Conservation (phyloP, 1,284 basidiomycete species). For the Papiliotrema nemorosa region DNA sequence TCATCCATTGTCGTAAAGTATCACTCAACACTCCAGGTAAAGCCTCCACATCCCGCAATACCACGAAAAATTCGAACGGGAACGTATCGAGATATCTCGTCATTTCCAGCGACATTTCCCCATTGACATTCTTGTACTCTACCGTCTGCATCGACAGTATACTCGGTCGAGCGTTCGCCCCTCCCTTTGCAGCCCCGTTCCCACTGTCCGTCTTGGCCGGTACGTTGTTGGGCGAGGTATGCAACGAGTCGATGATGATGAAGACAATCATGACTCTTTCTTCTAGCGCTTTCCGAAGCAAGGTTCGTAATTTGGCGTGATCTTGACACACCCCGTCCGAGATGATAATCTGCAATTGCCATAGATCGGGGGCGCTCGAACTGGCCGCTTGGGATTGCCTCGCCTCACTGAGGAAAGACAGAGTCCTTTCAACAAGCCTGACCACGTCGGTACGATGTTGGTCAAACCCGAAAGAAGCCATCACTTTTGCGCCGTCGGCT, state of each 20-base stretch:
- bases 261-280: slow-evolving; percentile 96
- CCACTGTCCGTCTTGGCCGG: no score
- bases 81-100: slow-evolving; percentile 91
- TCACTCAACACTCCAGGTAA: slow-evolving; percentile 88
- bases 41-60: slow-evolving; percentile 84
- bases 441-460: slow-evolving; percentile 90
- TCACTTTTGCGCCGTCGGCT: slow-evolving; percentile 70
- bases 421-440: slow-evolving; percentile 75
- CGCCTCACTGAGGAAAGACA: slow-evolving; percentile 71
- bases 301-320: slow-evolving; percentile 75
- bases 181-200: slow-evolving; percentile 12
- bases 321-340: slow-evolving; percentile 98
- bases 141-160: slow-evolving; percentile 93
- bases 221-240: slow-evolving; percentile 27
- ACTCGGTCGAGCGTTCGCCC: slow-evolving; percentile 21
- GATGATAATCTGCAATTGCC: slow-evolving; percentile 98
- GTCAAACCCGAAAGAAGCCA: slow-evolving; percentile 82
- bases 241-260: slow-evolving; percentile 86
- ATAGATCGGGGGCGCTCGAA: slow-evolving; percentile 65
- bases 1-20: slow-evolving; percentile 77
- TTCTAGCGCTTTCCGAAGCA: slow-evolving; percentile 81
- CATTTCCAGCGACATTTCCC: slow-evolving; percentile 81
- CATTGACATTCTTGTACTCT: slow-evolving; percentile 79
- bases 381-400: slow-evolving; percentile 61
- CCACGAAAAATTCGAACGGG: slow-evolving; percentile 97